Conservation (phyloP, 345 rosid genomes). For the Gossypium sturtianum region DNA sequence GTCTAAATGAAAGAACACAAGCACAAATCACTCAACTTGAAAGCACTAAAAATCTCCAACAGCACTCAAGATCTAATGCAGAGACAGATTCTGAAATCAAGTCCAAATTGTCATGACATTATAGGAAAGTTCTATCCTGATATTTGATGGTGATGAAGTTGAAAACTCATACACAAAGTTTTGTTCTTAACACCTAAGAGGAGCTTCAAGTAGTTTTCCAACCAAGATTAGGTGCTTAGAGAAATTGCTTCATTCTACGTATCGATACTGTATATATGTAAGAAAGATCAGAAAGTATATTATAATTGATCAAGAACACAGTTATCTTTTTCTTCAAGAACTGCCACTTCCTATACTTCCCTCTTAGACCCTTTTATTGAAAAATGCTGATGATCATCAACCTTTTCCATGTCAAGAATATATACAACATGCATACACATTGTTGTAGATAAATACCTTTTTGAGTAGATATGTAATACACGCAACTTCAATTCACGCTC, state of each 20-base stretch:
- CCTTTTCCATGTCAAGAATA: constrained; percentile 4
- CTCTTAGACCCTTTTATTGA: not conserved
- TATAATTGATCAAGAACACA: not conserved
- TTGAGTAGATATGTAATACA: constrained; percentile 74
- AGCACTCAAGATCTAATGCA: not conserved
- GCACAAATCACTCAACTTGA: constrained; percentile 4
- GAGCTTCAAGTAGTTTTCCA: not conserved
- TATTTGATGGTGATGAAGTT: not conserved
- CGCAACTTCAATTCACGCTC: constrained; percentile 75
- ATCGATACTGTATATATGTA: not conserved
- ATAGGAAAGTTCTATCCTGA: constrained; percentile 1
- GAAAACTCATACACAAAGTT: not conserved
- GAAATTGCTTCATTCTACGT: not conserved
- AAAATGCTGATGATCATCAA: not conserved
- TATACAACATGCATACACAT: not conserved
- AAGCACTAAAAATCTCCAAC: not conserved
- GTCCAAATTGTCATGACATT: not conserved
- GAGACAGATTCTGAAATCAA: not conserved
- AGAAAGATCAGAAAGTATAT: not conserved
- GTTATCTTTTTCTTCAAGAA: not conserved
- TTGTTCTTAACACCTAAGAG: not conserved
- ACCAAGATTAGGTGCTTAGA: not conserved
- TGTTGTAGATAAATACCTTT: constrained; percentile 42
- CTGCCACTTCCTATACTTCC: not conserved
- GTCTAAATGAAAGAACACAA: not conserved